Evolutionary conservation across 495 filamentous ascomycete species (phyloP), one percentile per base, ranked within the genome.

Genomic region (Penicillium ochrochloron): DNA sequence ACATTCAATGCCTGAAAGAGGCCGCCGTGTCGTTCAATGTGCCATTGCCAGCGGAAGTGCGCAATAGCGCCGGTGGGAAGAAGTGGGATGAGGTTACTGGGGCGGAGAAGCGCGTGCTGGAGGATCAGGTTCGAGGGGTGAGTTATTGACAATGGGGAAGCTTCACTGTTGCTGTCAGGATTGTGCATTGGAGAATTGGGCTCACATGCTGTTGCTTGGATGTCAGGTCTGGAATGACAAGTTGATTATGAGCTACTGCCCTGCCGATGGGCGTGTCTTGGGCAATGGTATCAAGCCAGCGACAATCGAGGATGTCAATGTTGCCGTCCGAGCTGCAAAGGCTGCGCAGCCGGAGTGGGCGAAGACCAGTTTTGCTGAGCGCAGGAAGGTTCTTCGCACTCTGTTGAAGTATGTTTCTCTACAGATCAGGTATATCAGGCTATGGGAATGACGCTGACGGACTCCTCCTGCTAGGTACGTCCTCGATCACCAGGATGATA

Each of bases 401-500:
- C 76, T 99, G 66, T 80, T 96, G 56, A 92, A 91, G 80, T 89
- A 86, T 64, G 83, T 75, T 48, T 6, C 5, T 23, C 21, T 21
- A 12, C n/a, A 3, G 9, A 0, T 6, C 44, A 23, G 0, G 5
- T 42, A 12, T 7, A 34, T 0, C 19, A 46, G 35, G 0, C 41
- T 34, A 51, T 31, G 10, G 15, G 2, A 10, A 37, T 34, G 27
- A 7, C 27, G 51, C 23, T 35, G 17, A 29, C 17, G 44, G n/a
- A 37, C 5, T 19, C 33, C 34, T 34, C 17, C 19, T 44, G 25
- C 23, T 63, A 89, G 87, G 75, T 86, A 87, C 68, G 82, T 98
- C 23, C 85, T 99, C 60, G 90, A 96, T 60, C 90, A 98, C 76
- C 93, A 97, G 75, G 91, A 96, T 57, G 81, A 86, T 35, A 95